Evolutionary conservation across 2,329 filamentous ascomycete species (phyloP), one percentile per base, ranked within the genome.

Genomic region (Gnomoniopsis sp.): DNA sequence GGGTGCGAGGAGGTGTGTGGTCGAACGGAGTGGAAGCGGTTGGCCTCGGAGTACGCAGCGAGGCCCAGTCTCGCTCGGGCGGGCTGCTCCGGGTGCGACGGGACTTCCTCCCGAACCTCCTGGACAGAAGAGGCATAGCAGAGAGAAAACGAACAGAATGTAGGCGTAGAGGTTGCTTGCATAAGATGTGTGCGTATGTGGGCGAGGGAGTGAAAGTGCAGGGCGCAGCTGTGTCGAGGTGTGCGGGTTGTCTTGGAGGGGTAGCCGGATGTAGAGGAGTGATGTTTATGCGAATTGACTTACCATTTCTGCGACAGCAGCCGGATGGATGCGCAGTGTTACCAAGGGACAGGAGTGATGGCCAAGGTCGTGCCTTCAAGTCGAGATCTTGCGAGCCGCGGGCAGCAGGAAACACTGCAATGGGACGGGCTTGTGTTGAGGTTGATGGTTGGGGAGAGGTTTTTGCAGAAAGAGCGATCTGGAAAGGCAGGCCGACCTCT

Each of bases 21-120:
- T 76, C 79, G 65, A 72, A 84, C 7, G 57, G 48, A 15, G 49
- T 53, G 12, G 56, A 53, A 19, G 56, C 34, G 55, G 56, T 41
- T 22, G 59, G 47, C 19, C 57, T 57, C 8, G 60, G 44, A 21
- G 57, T 44, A 36, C 48, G 36, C 17, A 49, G 44, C n/a, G 57
- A 41, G 19, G 50, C 44, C 57, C 52, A 62, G 46, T 50, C 30
- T 47, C 34, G 49, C 17, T 50, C 57, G 15, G 60, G 53, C 26
- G 49, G 57, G 21, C 41, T 62, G 53, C 60, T 59, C 46, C 57
- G 60, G 19, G 60, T 54, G 22, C 60, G 53, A 43, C 59, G 57
- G 53, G 57, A 59, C 49, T 49, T 53, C 36, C 58, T 59, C 53
- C 57, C 51, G 17, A 56, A 56, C 34, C 21, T 50, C 44, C 38